Evolutionary conservation across 108 stramenopile species (phyloP), one percentile per base, ranked within the genome.

Genomic region (Chaetoceros tenuissimus): DNA sequence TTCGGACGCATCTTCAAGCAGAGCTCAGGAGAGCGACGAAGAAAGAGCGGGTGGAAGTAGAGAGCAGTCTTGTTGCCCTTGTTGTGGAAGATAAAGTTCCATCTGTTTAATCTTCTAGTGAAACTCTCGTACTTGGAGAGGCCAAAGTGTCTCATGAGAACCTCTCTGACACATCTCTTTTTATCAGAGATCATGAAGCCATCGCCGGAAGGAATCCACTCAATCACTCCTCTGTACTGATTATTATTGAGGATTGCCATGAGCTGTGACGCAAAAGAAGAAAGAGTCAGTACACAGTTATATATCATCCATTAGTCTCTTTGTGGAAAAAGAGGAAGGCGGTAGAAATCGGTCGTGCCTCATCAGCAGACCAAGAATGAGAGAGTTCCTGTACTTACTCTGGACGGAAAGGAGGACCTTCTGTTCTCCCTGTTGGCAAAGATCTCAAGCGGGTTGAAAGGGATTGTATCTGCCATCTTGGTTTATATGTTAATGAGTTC

Each of bases 151-250:
- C 65, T 22, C 3, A 78, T 77, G 53, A 85, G 57, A 8, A 85
- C 64, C 10, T 81, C 63, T 0, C 44, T 27, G 2, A 75, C 71
- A 53, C 81, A 85, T n/a, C 54, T 51, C 29, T 73, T 53, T 65
- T 81, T 85, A 26, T 85, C 68, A 13, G 53, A 57, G 28, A 85
- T 77, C 13, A 81, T 68, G 58, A 79, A 85, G 2, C 77, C 80
- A 21, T 64, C 68, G 16, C 84, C 84, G 40, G 77, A 70, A 2
- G 78, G 78, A 10, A 85, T 64, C 84, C 84, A 85, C 13, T 72
- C 43, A 19, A 85, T 63, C 2, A 81, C 77, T 47, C 79, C 75
- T 10, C 69, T 60, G 3, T 69, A 18, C 20, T 70, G 55, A 31
- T 61, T 57, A 31, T 77, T 77, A 23, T 68, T 69, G 3, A 85